phyloP scores from a whole-genome alignment of 73 alveolate species.

The Breviolum minutum region DNA sequence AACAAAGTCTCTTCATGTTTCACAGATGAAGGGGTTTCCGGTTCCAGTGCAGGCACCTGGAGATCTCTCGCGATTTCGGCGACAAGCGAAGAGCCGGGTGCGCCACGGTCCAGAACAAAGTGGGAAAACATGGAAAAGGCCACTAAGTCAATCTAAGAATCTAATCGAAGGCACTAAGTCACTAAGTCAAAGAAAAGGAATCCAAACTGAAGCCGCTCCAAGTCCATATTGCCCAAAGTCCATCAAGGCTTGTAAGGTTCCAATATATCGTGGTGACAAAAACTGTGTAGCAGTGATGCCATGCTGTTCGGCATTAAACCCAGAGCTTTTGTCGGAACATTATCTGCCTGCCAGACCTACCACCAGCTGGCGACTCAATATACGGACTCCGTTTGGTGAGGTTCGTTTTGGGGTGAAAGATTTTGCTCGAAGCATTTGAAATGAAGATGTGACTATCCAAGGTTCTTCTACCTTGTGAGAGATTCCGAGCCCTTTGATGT shows the following conservation, averaged over 20 bases:
- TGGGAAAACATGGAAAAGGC: neutral
- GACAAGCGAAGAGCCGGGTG: slow-evolving; percentile 90
- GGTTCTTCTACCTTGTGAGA: slow-evolving; percentile 92
- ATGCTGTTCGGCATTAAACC: neutral
- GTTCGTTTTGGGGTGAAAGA: neutral
- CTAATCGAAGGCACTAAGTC: neutral
- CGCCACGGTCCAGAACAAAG: neutral
- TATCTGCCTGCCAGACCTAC: slow-evolving; percentile 57
- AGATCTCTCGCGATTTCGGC: slow-evolving; percentile 66
- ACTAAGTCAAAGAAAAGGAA: too few species aligned
- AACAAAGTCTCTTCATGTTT: neutral
- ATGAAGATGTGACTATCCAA: neutral
- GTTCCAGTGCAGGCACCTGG: slow-evolving; percentile 63
- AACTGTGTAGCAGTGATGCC: neutral
- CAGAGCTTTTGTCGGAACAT: neutral
- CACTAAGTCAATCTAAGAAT: too few species aligned
- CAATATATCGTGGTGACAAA: too few species aligned
- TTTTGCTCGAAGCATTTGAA: neutral
- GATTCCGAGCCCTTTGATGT: slow-evolving; percentile 70
- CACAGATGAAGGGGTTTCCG: neutral
- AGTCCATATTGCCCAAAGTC: too few species aligned
- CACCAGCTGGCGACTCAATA: slow-evolving; percentile 49
- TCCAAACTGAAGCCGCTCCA: too few species aligned
- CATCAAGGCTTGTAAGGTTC: too few species aligned
- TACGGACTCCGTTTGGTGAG: neutral